Evolutionary conservation across 345 rosid genomes (phyloP), one percentile per base, ranked within the genome.

Genomic region (Eucalyptus sp.): DNA sequence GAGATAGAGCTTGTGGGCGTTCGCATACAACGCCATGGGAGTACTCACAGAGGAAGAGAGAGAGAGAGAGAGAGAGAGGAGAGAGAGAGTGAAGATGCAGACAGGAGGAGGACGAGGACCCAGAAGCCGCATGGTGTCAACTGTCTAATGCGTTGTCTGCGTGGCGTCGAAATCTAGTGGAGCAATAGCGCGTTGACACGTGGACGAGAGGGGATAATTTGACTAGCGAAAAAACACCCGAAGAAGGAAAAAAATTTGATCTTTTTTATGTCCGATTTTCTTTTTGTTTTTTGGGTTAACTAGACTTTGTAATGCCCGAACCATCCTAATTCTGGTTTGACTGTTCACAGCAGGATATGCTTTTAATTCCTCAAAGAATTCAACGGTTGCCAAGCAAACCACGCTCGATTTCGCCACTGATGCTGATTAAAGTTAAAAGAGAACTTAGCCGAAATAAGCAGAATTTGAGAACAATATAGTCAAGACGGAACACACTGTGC

Each of bases 111-210:
- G 54, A n/a, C 51, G 85, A 71, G 54, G 17, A 79, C 3, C 50
- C 46, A 52, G 44, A 16, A 66, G 49, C 64, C 16, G 22, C 24
- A 25, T 12, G 62, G 15, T 41, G 60, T 80, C 86, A 20, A 29
- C 37, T 41, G 50, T 50, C 31, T 9, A 50, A 17, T 60, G 11
- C 44, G 44, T 33, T 33, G 81, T 71, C 81, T 10, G 44, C 44
- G 81, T 68, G 80, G 80, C 81, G 51, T 52, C 87, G 33, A 48
- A 88, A 90, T 92, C 91, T 86, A 44, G 46, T 6, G 18, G 12
- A 4, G 89, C 90, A 88, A 88, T 91, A 52, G 62, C 1, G 7
- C 27, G 54, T 9, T 5, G 54, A 86, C 93, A 90, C 81, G 93
- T 91, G 89, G 92, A 88, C 7, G 46, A 44, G 48, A 41, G 83